These are phyloP conservation scores for Aspergillus homomorphus DNA, from an alignment of 495 filamentous ascomycete genomes.

Conservation along the genomic window DNA sequence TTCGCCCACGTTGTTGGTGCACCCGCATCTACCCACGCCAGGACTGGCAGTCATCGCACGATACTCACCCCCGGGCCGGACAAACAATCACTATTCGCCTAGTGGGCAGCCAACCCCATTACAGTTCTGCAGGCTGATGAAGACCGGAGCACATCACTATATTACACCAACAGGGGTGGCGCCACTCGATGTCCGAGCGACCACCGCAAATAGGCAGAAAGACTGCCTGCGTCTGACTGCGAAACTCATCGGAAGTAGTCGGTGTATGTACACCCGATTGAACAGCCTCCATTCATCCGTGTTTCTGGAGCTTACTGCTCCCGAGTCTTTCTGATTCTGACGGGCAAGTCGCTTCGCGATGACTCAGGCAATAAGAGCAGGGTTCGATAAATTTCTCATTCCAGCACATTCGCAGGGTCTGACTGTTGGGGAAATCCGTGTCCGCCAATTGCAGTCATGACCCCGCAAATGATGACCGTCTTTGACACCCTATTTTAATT, in stretches of 20 bases:
- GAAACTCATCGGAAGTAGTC: not conserved
- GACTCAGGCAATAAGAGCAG: not conserved
- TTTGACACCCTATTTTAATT: conserved; percentile 2
- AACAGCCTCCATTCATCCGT: conserved; percentile 3
- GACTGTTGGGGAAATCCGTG: not conserved
- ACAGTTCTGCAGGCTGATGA: not conserved
- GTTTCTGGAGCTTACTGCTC: conserved; percentile 1
- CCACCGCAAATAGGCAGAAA: not conserved
- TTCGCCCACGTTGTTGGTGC: not conserved
- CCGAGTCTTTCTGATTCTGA: not conserved
- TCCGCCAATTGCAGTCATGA: conserved; percentile 1
- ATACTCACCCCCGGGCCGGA: not conserved
- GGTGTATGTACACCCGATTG: not conserved
- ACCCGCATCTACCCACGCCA: not conserved
- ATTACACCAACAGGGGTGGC: not conserved
- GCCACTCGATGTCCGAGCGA: not conserved
- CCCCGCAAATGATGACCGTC: conserved; percentile 3
- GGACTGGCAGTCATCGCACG: not conserved
- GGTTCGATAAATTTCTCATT: not conserved
- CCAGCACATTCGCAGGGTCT: not conserved
- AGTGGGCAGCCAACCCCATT: not conserved
- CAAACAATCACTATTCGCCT: not conserved
- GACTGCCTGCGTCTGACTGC: not conserved
- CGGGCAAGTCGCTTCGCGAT: not conserved
- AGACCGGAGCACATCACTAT: not conserved